Conservation (phyloP, 306 rosid species). For the Pueraria montana region DNA sequence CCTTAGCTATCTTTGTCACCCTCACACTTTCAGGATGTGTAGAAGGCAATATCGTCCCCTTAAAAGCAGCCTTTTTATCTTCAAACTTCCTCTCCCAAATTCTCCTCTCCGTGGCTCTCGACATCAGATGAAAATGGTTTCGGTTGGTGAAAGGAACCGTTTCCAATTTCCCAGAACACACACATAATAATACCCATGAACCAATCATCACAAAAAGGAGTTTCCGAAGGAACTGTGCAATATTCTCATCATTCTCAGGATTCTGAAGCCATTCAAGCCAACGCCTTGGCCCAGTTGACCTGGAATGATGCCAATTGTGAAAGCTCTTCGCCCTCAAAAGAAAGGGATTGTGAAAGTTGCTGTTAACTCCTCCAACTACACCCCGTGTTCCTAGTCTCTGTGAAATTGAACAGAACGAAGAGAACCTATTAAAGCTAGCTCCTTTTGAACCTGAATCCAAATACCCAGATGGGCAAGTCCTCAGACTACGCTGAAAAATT, state of each 20-base stretch:
- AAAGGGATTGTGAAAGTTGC: too few relatives aligned
- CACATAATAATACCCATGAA: conserved; percentile 50
- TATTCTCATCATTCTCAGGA: too few relatives aligned
- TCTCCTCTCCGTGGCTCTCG: conserved; percentile 67
- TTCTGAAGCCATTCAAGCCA: too few relatives aligned
- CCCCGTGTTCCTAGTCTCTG: conserved; percentile 46
- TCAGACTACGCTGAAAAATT: conserved; percentile 43
- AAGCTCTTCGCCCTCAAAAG: too few relatives aligned
- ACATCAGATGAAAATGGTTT: conserved; percentile 71
- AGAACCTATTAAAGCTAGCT: conserved; percentile 41
- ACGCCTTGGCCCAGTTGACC: too few relatives aligned
- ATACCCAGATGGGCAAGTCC: conserved; percentile 41
- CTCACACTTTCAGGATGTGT: conserved; percentile 83
- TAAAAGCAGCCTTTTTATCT: conserved; percentile 63
- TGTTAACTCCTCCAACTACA: conserved; percentile 30
- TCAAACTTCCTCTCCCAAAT: conserved; percentile 77
- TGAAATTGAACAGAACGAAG: conserved; percentile 47
- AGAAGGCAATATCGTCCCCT: conserved; percentile 76
- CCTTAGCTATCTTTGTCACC: conserved; percentile 69
- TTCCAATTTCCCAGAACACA: conserved; percentile 73
- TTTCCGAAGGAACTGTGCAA: too few relatives aligned
- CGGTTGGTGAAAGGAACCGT: conserved; percentile 80
- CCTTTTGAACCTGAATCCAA: conserved; percentile 12
- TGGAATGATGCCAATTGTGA: too few relatives aligned
- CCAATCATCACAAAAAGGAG: too few relatives aligned